phyloP scores from a whole-genome alignment of 2,329 filamentous ascomycete genomes.

The Periconia digitata region DNA sequence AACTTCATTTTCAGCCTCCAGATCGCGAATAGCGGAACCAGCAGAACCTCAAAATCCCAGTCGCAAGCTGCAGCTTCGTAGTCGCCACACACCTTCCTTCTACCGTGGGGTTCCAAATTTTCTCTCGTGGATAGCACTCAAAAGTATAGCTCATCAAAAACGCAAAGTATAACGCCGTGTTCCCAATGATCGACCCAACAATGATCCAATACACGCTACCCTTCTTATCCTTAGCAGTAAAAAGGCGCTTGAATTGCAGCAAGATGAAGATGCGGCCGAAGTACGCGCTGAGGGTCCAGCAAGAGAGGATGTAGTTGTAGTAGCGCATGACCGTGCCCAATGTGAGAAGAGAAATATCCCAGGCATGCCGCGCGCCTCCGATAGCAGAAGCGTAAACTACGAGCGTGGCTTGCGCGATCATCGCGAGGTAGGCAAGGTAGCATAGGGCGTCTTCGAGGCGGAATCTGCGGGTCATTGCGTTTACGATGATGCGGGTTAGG shows the following conservation, averaged over 20 bases:
- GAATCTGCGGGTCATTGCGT: background rate
- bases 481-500: constrained; percentile 1
- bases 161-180: background rate
- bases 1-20: constrained; percentile 6
- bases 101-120: constrained; percentile 1
- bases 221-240: background rate
- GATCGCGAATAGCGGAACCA: constrained; percentile 6
- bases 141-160: constrained; percentile 2
- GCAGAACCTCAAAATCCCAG: constrained; percentile 6
- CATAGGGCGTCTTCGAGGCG: constrained; percentile 1
- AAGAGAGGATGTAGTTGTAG: background rate
- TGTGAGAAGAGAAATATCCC: background rate
- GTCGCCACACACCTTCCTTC: background rate
- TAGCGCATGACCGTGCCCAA: background rate
- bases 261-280: constrained; percentile 2
- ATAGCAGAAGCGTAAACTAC: background rate
- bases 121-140: constrained; percentile 2
- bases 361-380: background rate
- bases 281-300: constrained; percentile 1
- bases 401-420: background rate
- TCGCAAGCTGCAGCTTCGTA: background rate
- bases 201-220: constrained; percentile 1
- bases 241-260: constrained; percentile 1
- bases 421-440: constrained; percentile 1
- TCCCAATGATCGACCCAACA: background rate